A percentile compares a stretch with the other conserved stretches of the same genome.
Evolutionary conservation across 129 eudicot genomes (phyloP).

Genomic region (Daucus carota): DH1_v3.0 NC_030382.2:46165001-46165500

Average conservation of each 20-base stretch:
- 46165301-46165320: background rate
- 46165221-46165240: background rate
- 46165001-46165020: background rate
- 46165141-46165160: background rate
- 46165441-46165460: constrained; percentile 38
- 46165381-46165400: constrained; percentile 16
- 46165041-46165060: background rate
- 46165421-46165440: constrained; percentile 50
- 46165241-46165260: background rate
- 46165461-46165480: constrained; percentile 46
- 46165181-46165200: constrained; percentile 4
- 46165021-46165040: background rate
- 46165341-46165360: constrained; percentile 60
- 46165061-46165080: background rate
- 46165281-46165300: constrained; percentile 6
- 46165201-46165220: constrained; percentile 9
- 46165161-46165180: background rate
- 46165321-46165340: background rate
- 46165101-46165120: background rate
- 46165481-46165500: constrained; percentile 78
- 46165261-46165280: background rate
- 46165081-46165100: no score
- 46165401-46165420: constrained; percentile 28
- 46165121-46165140: background rate
- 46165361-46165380: constrained; percentile 42